Evolutionary conservation across 2,329 filamentous ascomycete genomes (phyloP), one percentile per base, ranked within the genome.

Genomic region (Cryphonectria nitschkei): DNA sequence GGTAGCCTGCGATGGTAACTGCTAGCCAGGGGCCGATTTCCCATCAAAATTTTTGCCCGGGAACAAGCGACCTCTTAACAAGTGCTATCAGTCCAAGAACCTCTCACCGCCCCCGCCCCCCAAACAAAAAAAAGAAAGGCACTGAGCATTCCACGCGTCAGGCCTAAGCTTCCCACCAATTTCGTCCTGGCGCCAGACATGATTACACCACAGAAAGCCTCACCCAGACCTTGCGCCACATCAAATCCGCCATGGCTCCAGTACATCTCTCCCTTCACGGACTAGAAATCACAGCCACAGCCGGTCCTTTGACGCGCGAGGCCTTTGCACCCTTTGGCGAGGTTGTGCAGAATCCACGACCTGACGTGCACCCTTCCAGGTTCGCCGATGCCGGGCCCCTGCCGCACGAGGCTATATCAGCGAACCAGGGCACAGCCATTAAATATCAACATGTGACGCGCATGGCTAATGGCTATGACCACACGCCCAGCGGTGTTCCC

Each of bases 371-470:
- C 73, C 85, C 88, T 66, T 84, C 82, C 68, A 81, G 80, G 74
- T 76, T 77, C 72, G 70, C 73, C 58, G 73, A 70, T 43, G 34
- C 73, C 37, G 68, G 66, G 2, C 68, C 58, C n/a, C 78, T 81
- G 50, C 83, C 86, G 37, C 79, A 82, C 76, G 83, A 84, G 74
- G 83, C 87, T 69, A 82, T 90, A 5, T 85, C 88, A 3, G 88
- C 90, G 63, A 98, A 98, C 84, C 95, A 98, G 83, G 93, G 93
- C 77, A 91, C 90, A 32, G 95, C 96, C 22, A 89, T 95, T 77
- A 97, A 97, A 80, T 97, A 96, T 81, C 87, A 91, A 73, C 87
- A 93, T 77, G 90, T 97, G 73, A 93, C 93, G n/a, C 85, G 87
- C 60, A 86, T 95, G 75, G 83, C 84, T 43, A 89, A 97, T 79